Base-by-base conservation (phyloP, 2,329 filamentous ascomycete species). In the Pseudogymnoascus sp. region DNA sequence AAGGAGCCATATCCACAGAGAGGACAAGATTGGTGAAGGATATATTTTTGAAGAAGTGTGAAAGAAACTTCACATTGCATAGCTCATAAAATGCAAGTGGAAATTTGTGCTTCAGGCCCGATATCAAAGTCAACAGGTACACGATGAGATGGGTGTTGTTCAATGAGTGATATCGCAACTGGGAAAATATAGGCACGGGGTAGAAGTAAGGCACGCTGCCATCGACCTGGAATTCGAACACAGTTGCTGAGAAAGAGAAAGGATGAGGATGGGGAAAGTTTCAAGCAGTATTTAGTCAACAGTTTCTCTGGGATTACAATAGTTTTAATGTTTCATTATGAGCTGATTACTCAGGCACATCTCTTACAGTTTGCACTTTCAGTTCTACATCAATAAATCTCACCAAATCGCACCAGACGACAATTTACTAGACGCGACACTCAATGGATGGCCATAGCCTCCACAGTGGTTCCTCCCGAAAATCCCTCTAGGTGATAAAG, bases 401-500 rank as follows among this genome's bases (percentile, higher is more conserved):
- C 40, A 44, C 40, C 4, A 44, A 44, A 44, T 11, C 40, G 21
- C 40, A 44, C 40, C 4, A 44, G 17, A 13, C 19, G 40, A 13
- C 17, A 44, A 44, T 21, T 44, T 40, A 40, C 19, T 44, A 13
- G 40, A 44, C 4, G 19, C 19, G 17, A 21, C 40, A 13, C 40
- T 44, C 19, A 44, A 44, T 44, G 40, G 40, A 44, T 44, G 17
- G 40, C 40, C 40, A 44, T 44, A 21, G 13, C 40, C 1, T 44
- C 17, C 40, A 44, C 40, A 44, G 40, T 44, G 17, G 40, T 44
- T 13, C 40, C 40, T 3, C 40, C 40, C 13, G 40, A 44, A 44
- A 44, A 21, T 44, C 26, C 23, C 26, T 78, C 79, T 50, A 81
- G 77, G 40, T 78, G 75, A 72, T 83, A 84, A 26, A 85, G 73